Evolutionary conservation across 2,329 filamentous ascomycete genomes (phyloP), one percentile per base, ranked within the genome.

Genomic region (Didymella glomerata): DNA sequence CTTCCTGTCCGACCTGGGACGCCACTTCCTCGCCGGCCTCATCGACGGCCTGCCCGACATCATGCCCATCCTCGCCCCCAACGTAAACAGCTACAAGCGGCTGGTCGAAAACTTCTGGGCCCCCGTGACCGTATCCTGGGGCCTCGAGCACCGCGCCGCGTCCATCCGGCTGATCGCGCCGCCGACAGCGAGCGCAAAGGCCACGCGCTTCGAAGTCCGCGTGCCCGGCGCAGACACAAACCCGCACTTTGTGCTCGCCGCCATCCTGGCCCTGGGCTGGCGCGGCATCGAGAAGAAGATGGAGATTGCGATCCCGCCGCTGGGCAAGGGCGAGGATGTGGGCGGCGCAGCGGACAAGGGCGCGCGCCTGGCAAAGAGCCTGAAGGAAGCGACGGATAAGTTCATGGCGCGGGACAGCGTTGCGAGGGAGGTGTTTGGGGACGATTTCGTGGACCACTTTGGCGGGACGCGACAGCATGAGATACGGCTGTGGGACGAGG

Each of bases 41-140:
- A 84, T 99, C 0, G 89, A 92, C 24, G 95, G 94, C 14, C 84
- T 99, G 4, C 92, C 95, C 2, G 92, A 97, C 72, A 87, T 98
- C 67, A 99, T 99, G 95, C 95, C 95, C 0, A 83, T 98, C 58
- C 83, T 99, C 13, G 95, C 94, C 0, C 95, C 95, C 0, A 99
- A 92, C 1, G 86, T 99, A 73, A 99, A 99, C 84, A 96, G 92
- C 62, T 99, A 99, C 84, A 99, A 99, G 81, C 89, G 95, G 3
- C 85, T 99, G 0, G 95, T 99, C 2, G 95, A 99, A 82, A 98
- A 98, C 80, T 98, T 97, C 80, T 99, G 95, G 95, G 95, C 95
- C 0, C 95, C 95, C 0, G 95, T 99, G 6, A 97, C 94, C 0
- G 95, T 98, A 0, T 97, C 92, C 0, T 99, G 95, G 95, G 95